Conservation (phyloP, 169 alveolate species). For the Plasmodium ovale region DNA sequence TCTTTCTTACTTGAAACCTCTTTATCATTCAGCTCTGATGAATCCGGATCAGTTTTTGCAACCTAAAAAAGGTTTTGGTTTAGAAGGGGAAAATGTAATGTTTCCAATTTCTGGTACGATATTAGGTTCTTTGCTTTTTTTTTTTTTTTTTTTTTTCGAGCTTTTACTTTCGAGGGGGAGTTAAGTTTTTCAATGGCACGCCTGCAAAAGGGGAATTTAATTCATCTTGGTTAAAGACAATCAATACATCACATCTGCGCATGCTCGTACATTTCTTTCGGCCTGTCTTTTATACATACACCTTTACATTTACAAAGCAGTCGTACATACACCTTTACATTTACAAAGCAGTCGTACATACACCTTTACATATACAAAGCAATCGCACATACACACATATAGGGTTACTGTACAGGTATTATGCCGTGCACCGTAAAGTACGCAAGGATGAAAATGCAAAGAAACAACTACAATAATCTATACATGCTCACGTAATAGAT, state of each 20-base stretch:
- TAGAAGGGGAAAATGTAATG: not conserved
- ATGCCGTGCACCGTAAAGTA: not conserved
- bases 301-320: not conserved
- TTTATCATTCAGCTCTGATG: not conserved
- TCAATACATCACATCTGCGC: not conserved
- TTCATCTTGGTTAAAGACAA: not conserved
- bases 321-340: not conserved
- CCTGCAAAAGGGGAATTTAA: slow-evolving; percentile 12
- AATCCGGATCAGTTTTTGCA: slow-evolving; percentile 38
- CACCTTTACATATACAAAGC: not conserved
- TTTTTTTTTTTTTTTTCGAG: not conserved
- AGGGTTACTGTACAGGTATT: not conserved
- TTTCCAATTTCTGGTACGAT: not conserved
- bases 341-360: not conserved
- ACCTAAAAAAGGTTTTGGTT: slow-evolving; percentile 21
- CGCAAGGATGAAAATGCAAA: not conserved
- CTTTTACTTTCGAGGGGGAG: slow-evolving; percentile 33
- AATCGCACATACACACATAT: not conserved
- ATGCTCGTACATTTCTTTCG: not conserved
- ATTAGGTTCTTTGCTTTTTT: not conserved
- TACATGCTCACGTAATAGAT: not conserved
- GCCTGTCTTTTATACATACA: not conserved
- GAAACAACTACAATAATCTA: not conserved
- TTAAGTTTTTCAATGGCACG: slow-evolving; percentile 37
- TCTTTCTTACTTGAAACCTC: not conserved